These are phyloP conservation scores for Phytophthora foliorum DNA, from an alignment of 352 stramenopile genomes.

Conservation along the genomic window DNA sequence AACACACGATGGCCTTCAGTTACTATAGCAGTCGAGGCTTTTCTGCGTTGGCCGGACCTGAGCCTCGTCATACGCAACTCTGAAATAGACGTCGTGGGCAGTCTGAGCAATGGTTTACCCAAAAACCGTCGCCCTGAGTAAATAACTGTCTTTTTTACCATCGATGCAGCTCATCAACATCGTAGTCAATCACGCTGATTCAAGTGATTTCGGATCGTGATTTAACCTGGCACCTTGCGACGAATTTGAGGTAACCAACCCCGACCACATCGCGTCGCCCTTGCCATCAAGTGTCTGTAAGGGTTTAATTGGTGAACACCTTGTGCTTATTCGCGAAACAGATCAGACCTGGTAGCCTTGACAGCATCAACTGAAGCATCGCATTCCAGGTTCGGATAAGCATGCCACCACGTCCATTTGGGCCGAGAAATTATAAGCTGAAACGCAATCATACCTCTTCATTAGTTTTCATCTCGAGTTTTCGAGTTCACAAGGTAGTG, in stretches of 20 bases:
- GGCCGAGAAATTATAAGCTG: slow-evolving; percentile 2
- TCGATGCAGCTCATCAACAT: too few relatives aligned
- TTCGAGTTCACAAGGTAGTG: slow-evolving; percentile 12
- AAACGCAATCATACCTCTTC: slow-evolving; percentile 4
- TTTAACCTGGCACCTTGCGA: background rate
- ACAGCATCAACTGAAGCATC: background rate
- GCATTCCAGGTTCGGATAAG: background rate
- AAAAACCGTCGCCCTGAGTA: background rate
- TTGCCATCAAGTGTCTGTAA: too few relatives aligned
- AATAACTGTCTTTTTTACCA: too few relatives aligned
- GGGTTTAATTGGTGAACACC: too few relatives aligned
- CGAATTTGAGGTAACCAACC: background rate
- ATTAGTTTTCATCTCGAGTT: slow-evolving; percentile 4
- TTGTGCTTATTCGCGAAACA: background rate
- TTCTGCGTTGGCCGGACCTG: background rate
- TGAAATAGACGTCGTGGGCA: background rate
- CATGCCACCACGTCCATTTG: background rate
- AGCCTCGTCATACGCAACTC: background rate
- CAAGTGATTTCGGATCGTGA: too few relatives aligned
- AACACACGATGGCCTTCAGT: background rate
- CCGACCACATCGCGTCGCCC: too few relatives aligned
- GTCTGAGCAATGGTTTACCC: background rate
- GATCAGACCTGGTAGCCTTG: too few relatives aligned
- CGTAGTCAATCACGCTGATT: too few relatives aligned
- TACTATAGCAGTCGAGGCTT: background rate